Evolutionary conservation across 2,329 filamentous ascomycete species (phyloP).

Genomic region (Aureobasidium sp.): DNA sequence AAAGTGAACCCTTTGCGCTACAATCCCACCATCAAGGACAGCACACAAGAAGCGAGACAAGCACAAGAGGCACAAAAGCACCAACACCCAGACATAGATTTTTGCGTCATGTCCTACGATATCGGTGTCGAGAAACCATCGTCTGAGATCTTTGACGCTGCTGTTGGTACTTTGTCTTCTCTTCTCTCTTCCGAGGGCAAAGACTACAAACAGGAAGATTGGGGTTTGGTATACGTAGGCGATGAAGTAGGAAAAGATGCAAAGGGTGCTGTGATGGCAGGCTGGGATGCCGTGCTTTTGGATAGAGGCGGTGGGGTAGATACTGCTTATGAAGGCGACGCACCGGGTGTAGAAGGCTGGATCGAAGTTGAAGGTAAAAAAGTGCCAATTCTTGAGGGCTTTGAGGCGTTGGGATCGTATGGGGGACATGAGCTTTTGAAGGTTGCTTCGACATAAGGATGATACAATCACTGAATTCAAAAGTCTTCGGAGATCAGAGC

Average conservation of each 20-base stretch:
- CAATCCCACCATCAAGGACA: slow-evolving; percentile 25
- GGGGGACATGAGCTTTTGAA: background rate
- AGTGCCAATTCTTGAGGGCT: background rate
- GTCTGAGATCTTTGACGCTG: slow-evolving; percentile 46
- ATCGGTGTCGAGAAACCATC: slow-evolving; percentile 54
- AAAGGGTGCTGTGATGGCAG: slow-evolving; percentile 37
- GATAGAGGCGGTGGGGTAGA: slow-evolving; percentile 24
- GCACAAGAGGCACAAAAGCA: background rate
- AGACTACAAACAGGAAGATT: slow-evolving; percentile 19
- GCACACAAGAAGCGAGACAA: slow-evolving; percentile 4
- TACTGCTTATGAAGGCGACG: slow-evolving; percentile 4
- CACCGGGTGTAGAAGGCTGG: background rate
- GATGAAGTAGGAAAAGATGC: slow-evolving; percentile 47
- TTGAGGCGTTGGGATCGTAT: background rate
- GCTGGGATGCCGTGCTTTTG: slow-evolving; percentile 40
- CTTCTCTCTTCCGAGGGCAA: slow-evolving; percentile 23
- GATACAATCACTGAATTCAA: too few relatives aligned
- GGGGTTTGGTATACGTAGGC: slow-evolving; percentile 44
- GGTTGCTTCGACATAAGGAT: background rate
- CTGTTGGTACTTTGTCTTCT: slow-evolving; percentile 35
- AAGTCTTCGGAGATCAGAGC: too few relatives aligned
- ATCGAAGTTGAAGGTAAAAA: background rate
- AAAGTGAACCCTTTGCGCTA: slow-evolving; percentile 24
- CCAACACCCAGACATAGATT: slow-evolving; percentile 38
- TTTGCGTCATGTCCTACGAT: slow-evolving; percentile 56